Conservation (phyloP, 2,329 filamentous ascomycete genomes). For the Pseudogymnoascus sp. region DNA sequence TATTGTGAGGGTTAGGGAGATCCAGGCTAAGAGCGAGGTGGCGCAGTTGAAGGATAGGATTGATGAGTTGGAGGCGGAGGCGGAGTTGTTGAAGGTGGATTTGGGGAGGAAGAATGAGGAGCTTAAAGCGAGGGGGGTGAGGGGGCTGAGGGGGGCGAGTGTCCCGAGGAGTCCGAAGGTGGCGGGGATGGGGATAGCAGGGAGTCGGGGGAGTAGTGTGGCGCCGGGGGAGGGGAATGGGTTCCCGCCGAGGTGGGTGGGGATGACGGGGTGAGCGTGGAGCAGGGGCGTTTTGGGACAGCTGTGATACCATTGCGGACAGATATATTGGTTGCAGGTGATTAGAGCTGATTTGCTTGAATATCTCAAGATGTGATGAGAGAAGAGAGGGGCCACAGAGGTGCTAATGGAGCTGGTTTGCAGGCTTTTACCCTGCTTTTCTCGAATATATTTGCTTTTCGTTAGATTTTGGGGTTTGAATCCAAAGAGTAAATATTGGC, state of each 20-base stretch:
- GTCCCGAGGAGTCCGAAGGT: constrained; percentile 25
- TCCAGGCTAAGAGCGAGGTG: constrained; percentile 18
- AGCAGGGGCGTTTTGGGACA: background rate
- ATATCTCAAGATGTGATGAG: background rate
- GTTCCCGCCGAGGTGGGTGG: background rate
- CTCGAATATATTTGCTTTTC: background rate
- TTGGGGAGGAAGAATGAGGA: constrained; percentile 32
- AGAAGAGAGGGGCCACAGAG: background rate
- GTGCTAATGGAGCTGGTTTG: background rate
- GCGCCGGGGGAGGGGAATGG: constrained; percentile 9
- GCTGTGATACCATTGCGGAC: constrained; percentile 2
- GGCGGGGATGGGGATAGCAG: constrained; percentile 17
- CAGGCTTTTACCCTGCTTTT: background rate
- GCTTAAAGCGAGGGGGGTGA: constrained; percentile 33
- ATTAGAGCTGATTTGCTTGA: background rate
- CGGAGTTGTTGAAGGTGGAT: constrained; percentile 27
- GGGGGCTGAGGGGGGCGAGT: constrained; percentile 23
- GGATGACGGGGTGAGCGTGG: background rate
- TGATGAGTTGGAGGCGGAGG: constrained; percentile 24
- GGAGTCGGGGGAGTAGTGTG: constrained; percentile 17
- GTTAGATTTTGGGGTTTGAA: background rate
- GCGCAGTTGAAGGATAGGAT: constrained; percentile 22
- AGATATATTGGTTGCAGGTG: background rate
- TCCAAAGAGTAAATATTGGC: background rate
- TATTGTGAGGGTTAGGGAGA: constrained; percentile 22